Evolutionary conservation across 805 yeast genomes (phyloP), one percentile per base, ranked within the genome.

Genomic region (Ogataea henricii): DNA sequence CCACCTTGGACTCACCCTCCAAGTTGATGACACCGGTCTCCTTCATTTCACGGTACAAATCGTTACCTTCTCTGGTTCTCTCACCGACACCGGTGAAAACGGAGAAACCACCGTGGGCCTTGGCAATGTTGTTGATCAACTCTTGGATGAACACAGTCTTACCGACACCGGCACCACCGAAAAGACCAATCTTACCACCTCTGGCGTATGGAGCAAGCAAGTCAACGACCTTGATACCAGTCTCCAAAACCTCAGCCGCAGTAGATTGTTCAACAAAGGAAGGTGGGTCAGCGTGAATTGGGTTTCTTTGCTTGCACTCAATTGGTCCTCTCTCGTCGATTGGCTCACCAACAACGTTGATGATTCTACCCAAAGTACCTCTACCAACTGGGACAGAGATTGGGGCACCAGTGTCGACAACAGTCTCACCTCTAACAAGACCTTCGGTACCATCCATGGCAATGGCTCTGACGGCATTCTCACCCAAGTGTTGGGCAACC

Each of bases 101-200:
- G 51, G 98, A 92, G 96, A 92, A 92, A 87, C 98, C 98, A 89
- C 98, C 99, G 77, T 92, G 98, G 70, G 99, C 98, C 84, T 92
- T 94, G 74, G 99, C 99, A 71, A 92, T 94, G 85, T 92, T 92
- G 91, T 94, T 92, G 77, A 92, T 92, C 81, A 92, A 85, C 82
- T 92, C 99, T 83, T 92, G 99, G 79, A 92, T 92, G 81, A 92
- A 92, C 59, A 92, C 99, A 77, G 99, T 92, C 80, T 92, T 92
- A 81, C 99, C 99, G 88, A 92, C 99, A 92, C 99, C 99, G 77
- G 99, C 99, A 92, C 99, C 99, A 83, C 99, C 99, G 87, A 92
- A 92, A 72, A 92, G 85, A 86, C 99, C 99, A 89, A 92, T 92
- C 86, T 92, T 92, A 89, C 99, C 99, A 89, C 99, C 99, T 89